Base-by-base conservation (phyloP, 2,329 filamentous ascomycete genomes). In the Aspergillus caelatus region DNA sequence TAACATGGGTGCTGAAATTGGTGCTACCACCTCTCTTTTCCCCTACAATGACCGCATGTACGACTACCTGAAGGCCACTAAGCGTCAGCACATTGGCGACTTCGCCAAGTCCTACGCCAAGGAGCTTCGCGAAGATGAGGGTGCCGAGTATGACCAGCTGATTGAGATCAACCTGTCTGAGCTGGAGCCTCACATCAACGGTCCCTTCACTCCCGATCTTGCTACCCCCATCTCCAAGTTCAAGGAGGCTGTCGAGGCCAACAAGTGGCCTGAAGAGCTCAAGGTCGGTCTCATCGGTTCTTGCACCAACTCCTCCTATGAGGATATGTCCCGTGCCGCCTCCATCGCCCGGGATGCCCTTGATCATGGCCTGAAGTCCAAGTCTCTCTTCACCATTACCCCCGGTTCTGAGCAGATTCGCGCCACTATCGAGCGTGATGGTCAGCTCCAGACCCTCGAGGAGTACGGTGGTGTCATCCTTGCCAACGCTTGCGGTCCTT, bases 11-110 rank as follows among this genome's bases (percentile, higher is more conserved):
- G 84, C 86, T 70, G 86, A 88, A 75, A 88, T 88, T 67, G 83
- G 82, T 75, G 81, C 94, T 63, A 98, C 94, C 23, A 97, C 94
- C 60, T 96, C 93, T 19, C 77, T 98, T 52, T 99, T 99, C 90
- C 93, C 94, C 72, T 99, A 96, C 89, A 97, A 96, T 84, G 92
- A 97, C 80, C 89, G 91, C 77, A 97, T 97, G 94, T 92, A 97
- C 85, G 91, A 97, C 78, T 99, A 98, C 84, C 88, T 99, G 50
- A 84, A 84, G 52, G 92, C 93, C 48, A 99, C 95, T 72, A 97
- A 96, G 87, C 91, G 95, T 75, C 85, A 87, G 76, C 87, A 90
- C 19, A 97, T 99, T 72, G 95, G 92, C 75, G 93, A 98, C 79
- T 97, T 94, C 78, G 88, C 95, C 60, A 90, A 92, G 70, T 77